Percentiles rank a stretch among this genome's conserved stretches.
phyloP scores from a whole-genome alignment of 495 filamentous ascomycete species.

The Aeminium ludgeri region DNA sequence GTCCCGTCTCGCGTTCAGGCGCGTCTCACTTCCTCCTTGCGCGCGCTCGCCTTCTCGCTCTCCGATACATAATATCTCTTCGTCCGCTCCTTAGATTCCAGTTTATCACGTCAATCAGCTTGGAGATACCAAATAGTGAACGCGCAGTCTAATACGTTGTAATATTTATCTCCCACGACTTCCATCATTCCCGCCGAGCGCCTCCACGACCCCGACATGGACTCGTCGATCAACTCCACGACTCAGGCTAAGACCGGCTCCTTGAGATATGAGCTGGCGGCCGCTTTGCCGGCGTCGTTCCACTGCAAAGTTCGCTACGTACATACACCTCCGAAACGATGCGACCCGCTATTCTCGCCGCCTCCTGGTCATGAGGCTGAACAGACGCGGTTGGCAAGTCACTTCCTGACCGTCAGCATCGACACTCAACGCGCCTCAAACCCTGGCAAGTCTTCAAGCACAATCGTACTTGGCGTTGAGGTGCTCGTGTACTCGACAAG shows the following conservation, averaged over 20 bases:
- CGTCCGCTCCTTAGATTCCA: too few relatives aligned
- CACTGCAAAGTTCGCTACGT: slow-evolving; percentile 68
- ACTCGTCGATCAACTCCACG: neutral
- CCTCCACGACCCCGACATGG: too few relatives aligned
- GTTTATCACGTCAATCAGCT: too few relatives aligned
- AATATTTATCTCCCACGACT: too few relatives aligned
- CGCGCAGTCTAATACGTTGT: too few relatives aligned
- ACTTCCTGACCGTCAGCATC: slow-evolving; percentile 66
- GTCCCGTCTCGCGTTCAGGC: too few relatives aligned
- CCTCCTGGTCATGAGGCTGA: slow-evolving; percentile 51
- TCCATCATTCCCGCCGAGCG: too few relatives aligned
- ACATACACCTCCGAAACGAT: slow-evolving; percentile 63
- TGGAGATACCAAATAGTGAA: too few relatives aligned
- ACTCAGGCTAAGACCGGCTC: neutral
- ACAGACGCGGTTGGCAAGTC: slow-evolving; percentile 69
- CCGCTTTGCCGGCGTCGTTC: slow-evolving; percentile 50
- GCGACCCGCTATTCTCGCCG: slow-evolving; percentile 59
- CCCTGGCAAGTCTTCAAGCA: slow-evolving; percentile 19
- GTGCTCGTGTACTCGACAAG: slow-evolving; percentile 55
- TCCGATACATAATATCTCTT: too few relatives aligned
- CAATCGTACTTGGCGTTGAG: slow-evolving; percentile 54
- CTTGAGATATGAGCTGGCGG: slow-evolving; percentile 35
- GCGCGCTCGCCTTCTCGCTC: too few relatives aligned
- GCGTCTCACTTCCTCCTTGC: too few relatives aligned
- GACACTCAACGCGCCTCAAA: neutral